These are phyloP conservation scores for Emergomyces orientalis DNA, from an alignment of 2,329 filamentous ascomycete species.

Conservation along the genomic window DNA sequence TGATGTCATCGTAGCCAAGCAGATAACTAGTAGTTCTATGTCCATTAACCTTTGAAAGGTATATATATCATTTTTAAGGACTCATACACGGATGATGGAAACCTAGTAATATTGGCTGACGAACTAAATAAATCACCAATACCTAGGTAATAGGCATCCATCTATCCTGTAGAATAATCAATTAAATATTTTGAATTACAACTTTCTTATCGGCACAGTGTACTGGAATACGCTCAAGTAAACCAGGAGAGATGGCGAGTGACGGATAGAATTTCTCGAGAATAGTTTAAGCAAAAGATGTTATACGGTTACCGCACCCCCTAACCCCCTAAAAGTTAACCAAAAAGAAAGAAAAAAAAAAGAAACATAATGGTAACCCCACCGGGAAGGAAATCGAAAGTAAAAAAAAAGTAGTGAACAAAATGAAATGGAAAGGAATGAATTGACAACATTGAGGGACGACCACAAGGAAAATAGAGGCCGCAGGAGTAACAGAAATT, in stretches of 20 bases:
- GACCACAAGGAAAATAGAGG: neutral
- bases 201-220: neutral
- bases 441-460: neutral
- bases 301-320: neutral
- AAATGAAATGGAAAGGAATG: neutral
- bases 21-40: too few relatives aligned
- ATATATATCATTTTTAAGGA: too few relatives aligned
- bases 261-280: neutral
- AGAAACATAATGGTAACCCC: neutral
- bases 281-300: neutral
- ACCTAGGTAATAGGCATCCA: too few relatives aligned
- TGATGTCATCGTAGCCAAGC: neutral
- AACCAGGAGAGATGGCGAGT: neutral
- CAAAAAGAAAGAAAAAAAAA: too few relatives aligned
- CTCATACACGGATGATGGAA: too few relatives aligned
- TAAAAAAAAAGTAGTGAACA: neutral
- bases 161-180: neutral
- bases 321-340: neutral
- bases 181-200: neutral
- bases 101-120: too few relatives aligned
- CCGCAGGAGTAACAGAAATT: neutral
- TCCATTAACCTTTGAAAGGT: too few relatives aligned
- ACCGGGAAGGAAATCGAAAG: neutral
- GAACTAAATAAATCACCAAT: too few relatives aligned
- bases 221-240: neutral